phyloP scores from a whole-genome alignment of 2,329 filamentous ascomycete species.

The Stylonectria norvegica region DNA sequence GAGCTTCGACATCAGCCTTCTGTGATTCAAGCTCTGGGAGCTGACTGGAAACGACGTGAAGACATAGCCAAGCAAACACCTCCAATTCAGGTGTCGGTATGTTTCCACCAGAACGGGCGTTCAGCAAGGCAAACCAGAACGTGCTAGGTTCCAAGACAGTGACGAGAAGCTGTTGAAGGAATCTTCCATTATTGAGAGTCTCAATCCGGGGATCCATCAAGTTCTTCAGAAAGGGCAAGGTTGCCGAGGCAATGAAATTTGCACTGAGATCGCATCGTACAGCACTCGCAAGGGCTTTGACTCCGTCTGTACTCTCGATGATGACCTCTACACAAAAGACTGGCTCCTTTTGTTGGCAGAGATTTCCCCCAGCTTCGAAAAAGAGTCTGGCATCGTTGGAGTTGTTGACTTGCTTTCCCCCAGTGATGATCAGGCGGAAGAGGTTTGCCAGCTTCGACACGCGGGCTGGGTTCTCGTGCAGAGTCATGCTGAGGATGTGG shows the following conservation, averaged over 20 bases:
- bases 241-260: conserved; percentile 27
- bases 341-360: conserved; percentile 13
- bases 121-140: conserved; percentile 50
- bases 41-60: conserved; percentile 38
- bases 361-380: conserved; percentile 19
- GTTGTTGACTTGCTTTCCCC: conserved; percentile 12
- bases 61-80: conserved; percentile 47
- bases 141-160: conserved; percentile 49
- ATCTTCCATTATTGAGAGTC: conserved; percentile 18
- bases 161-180: conserved; percentile 35
- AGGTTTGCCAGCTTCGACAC: conserved; percentile 12
- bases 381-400: conserved; percentile 25
- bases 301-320: conserved; percentile 17
- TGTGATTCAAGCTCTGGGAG: conserved; percentile 15
- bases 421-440: conserved; percentile 18
- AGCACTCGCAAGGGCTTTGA: conserved; percentile 22
- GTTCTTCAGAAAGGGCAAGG: conserved; percentile 11
- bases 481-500: conserved; percentile 16
- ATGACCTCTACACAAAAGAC: conserved; percentile 28
- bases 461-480: conserved; percentile 8
- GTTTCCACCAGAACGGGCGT: conserved; percentile 23
- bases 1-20: conserved; percentile 16
- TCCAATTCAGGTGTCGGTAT: conserved; percentile 33
- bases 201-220: conserved; percentile 14
- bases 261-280: conserved; percentile 24